A percentile compares a stretch with the other conserved stretches of the same genome.
Conservation (phyloP, 495 filamentous ascomycete genomes). For the Talaromyces nanjingensis region DNA sequence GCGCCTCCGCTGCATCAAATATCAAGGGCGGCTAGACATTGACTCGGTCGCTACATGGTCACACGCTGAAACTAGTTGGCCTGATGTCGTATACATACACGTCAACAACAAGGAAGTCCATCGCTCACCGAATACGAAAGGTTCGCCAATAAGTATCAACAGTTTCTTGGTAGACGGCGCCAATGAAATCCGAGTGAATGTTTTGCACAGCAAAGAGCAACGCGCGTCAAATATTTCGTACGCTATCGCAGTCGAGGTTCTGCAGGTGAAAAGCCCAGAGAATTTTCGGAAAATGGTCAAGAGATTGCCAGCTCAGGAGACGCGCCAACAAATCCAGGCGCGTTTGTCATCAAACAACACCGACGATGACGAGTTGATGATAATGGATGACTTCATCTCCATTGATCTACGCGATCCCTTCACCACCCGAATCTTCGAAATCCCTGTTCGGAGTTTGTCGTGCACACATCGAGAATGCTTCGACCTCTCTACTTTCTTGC, state of each 20-base stretch:
- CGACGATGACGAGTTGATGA: constrained; percentile 61
- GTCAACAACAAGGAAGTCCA: constrained; percentile 57
- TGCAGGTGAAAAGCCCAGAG: constrained; percentile 47
- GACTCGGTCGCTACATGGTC: constrained; percentile 45
- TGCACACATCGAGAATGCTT: constrained; percentile 79
- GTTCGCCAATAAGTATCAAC: constrained; percentile 69
- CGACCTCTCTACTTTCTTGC: constrained; percentile 74
- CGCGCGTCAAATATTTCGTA: constrained; percentile 34
- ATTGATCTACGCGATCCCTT: constrained; percentile 76
- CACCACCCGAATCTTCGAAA: constrained; percentile 56
- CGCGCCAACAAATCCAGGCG: constrained; percentile 27
- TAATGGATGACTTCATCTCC: constrained; percentile 55
- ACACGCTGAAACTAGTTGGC: constrained; percentile 60
- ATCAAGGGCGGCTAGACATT: not conserved
- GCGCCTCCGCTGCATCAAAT: constrained; percentile 39
- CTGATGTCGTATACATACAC: constrained; percentile 58
- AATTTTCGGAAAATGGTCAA: constrained; percentile 36
- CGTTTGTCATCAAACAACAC: constrained; percentile 26
- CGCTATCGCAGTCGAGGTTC: constrained; percentile 54
- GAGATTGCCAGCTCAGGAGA: constrained; percentile 20
- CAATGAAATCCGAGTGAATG: constrained; percentile 35
- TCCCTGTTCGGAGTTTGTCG: constrained; percentile 56
- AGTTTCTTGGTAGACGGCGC: constrained; percentile 36
- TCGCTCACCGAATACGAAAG: constrained; percentile 63
- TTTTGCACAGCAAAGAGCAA: constrained; percentile 21